Evolutionary conservation across 2,329 filamentous ascomycete species (phyloP), one percentile per base, ranked within the genome.

Genomic region (Massarina eburnea): DNA sequence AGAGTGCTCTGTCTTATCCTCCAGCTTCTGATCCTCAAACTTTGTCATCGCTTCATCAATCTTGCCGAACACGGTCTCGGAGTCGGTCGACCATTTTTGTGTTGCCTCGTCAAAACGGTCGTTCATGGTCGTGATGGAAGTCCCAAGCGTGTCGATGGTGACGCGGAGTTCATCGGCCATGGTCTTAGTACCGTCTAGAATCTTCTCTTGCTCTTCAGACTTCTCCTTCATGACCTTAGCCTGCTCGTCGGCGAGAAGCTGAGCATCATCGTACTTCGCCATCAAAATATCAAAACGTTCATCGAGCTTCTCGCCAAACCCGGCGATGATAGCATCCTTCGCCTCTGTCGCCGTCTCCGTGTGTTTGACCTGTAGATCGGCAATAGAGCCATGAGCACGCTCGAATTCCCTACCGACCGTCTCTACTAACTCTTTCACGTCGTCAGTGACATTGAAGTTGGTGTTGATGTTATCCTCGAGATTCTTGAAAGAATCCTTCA

Each of bases 331-430:
- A 22, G 75, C 75, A 7, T 76, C 76, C 48, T 79, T 79, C 44
- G 76, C 73, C 58, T 85, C 81, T 2, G 79, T 74, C 35, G 80
- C 76, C 41, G 80, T 77, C 56, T 84, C 79, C 33, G 82, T 89
- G 3, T 85, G 81, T 51, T 95, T 89, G n/a, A 89, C 77, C 72
- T 92, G 94, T 41, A 85, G 80, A 6, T 86, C 87, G 45, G 89
- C 86, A 19, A 94, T 80, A n/a, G 88, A 83, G 14, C 85, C 84
- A 57, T 89, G 87, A 9, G 89, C 86, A 52, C 91, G 88, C 60
- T 96, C 91, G 49, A 97, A 96, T 64, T 96, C 91, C 1, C 81
- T 75, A 67, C 88, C 91, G 71, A 97, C 84, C 2, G 84, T 82
- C 59, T 88, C 84, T 60, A 85, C 78, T 47, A 91, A 75, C 34